Evolutionary conservation across 2,329 filamentous ascomycete genomes (phyloP).

Genomic region (Tolypocladium pustulatum): DNA sequence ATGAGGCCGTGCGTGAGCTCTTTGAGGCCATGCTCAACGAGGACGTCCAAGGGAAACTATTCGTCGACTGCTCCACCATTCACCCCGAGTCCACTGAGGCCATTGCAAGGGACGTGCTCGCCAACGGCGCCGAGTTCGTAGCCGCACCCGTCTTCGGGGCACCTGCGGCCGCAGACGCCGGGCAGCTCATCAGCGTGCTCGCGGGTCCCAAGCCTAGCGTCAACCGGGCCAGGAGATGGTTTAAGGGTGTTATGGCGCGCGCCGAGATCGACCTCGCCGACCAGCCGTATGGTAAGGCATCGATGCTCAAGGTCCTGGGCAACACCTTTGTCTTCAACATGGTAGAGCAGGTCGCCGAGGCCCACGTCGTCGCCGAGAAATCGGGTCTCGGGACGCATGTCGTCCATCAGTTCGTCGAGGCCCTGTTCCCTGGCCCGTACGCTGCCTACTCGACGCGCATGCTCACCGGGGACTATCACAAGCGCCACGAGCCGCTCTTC

Average conservation of each 20-base stretch:
- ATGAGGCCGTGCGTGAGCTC: slow-evolving; percentile 57
- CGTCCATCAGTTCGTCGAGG: slow-evolving; percentile 60
- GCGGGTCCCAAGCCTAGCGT: slow-evolving; percentile 54
- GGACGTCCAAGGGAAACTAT: slow-evolving; percentile 59
- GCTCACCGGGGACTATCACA: slow-evolving; percentile 65
- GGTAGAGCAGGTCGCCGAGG: slow-evolving; percentile 70
- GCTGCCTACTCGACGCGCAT: slow-evolving; percentile 66
- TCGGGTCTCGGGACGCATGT: slow-evolving; percentile 60
- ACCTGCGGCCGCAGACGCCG: slow-evolving; percentile 58
- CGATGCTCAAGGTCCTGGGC: slow-evolving; percentile 69
- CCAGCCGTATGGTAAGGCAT: slow-evolving; percentile 57
- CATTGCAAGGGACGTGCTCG: slow-evolving; percentile 46
- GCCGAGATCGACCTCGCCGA: slow-evolving; percentile 60
- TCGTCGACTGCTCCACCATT: slow-evolving; percentile 82
- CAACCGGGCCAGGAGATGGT: slow-evolving; percentile 36
- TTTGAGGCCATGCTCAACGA: slow-evolving; percentile 43
- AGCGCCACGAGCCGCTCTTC: slow-evolving; percentile 70
- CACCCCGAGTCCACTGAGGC: slow-evolving; percentile 70
- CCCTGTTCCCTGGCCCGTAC: slow-evolving; percentile 67
- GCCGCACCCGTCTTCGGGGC: slow-evolving; percentile 62
- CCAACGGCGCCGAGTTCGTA: slow-evolving; percentile 61
- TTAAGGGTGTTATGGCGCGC: slow-evolving; percentile 47
- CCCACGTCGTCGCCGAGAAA: slow-evolving; percentile 71
- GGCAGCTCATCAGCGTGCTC: slow-evolving; percentile 61
- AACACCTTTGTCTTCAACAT: slow-evolving; percentile 82